Evolutionary conservation across 2,329 filamentous ascomycete species (phyloP).

Genomic region (Alternaria viburni): DNA sequence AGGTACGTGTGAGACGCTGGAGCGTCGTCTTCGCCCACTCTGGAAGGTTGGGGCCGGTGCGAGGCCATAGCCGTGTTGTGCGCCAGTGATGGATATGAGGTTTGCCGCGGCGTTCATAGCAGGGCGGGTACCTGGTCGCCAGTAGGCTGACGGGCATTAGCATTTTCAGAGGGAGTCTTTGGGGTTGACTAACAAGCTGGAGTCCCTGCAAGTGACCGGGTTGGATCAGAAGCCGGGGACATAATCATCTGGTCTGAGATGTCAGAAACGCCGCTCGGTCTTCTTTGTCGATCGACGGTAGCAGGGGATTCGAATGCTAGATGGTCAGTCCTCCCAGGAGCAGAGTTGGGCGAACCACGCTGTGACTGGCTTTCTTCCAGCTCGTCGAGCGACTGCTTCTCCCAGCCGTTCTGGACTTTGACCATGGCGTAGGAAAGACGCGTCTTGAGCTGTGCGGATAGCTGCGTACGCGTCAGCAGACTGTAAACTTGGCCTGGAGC

Average conservation of each 20-base stretch:
- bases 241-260: constrained; percentile 43
- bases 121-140: constrained; percentile 34
- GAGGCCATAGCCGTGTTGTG: constrained; percentile 30
- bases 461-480: constrained; percentile 55
- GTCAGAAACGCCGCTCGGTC: constrained; percentile 47
- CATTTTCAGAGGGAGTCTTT: not conserved
- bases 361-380: constrained; percentile 77
- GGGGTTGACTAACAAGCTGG: constrained; percentile 29
- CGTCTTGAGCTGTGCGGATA: constrained; percentile 79
- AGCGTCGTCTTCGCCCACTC: constrained; percentile 44
- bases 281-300: constrained; percentile 31
- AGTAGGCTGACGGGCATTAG: constrained; percentile 28
- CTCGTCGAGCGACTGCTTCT: constrained; percentile 77
- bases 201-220: constrained; percentile 29
- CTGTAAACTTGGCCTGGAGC: constrained; percentile 10
- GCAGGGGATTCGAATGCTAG: constrained; percentile 41
- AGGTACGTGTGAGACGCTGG: constrained; percentile 40
- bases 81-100: constrained; percentile 38
- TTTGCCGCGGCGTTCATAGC: constrained; percentile 36
- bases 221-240: constrained; percentile 40
- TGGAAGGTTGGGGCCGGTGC: constrained; percentile 44
- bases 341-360: constrained; percentile 68
- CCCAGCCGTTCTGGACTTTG: constrained; percentile 88
- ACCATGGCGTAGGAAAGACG: constrained; percentile 92
- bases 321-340: constrained; percentile 54